Base-by-base conservation (phyloP, 495 filamentous ascomycete species). In the Letharia columbiana region DNA sequence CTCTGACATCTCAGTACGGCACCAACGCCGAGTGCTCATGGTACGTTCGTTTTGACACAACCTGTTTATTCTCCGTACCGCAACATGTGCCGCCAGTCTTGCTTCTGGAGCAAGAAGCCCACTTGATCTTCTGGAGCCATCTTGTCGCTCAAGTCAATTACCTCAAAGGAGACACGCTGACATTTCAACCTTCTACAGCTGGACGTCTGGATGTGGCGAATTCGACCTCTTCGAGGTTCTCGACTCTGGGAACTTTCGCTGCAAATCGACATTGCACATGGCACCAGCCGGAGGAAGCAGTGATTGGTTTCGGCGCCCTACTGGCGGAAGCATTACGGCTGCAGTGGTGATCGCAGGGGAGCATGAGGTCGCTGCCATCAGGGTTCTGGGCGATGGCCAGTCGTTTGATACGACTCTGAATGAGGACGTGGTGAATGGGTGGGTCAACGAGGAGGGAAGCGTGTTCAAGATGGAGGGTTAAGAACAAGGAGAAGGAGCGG, bases 221-320 rank as follows among this genome's bases (percentile, higher is more conserved):
- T 81, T 88, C 58, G 89, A 91, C 72, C 74, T 90, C 17, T 84
- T 88, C 66, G 89, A 91, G 75, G 78, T 88, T 41, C 81, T 91
- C 12, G 76, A 77, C 64, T 71, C 70, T 39, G 78, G 76, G 49
- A 74, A 81, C 60, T 70, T 71, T 40, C 74, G 73, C 31, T 74
- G 78, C 62, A 89, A 84, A 73, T 80, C 82, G 10, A 87, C 86
- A 6, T 77, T 88, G 61, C 87, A 90, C 73, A 80, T 67, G 74
- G 71, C 66, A 13, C 66, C 47, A 52, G 70, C 64, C 28, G 83
- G 82, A 8, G 86, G 86, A 42, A 79, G 81, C 66, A 82, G 81
- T 9, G 83, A 90, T 76, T 90, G 81, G 73, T 85, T 91, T 71
- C 67, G 73, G 33, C 82, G 89, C 17, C 89, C 89, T 13, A 78